Conservation (phyloP, 2,329 filamentous ascomycete genomes). For the Fusarium irregulare region DNA sequence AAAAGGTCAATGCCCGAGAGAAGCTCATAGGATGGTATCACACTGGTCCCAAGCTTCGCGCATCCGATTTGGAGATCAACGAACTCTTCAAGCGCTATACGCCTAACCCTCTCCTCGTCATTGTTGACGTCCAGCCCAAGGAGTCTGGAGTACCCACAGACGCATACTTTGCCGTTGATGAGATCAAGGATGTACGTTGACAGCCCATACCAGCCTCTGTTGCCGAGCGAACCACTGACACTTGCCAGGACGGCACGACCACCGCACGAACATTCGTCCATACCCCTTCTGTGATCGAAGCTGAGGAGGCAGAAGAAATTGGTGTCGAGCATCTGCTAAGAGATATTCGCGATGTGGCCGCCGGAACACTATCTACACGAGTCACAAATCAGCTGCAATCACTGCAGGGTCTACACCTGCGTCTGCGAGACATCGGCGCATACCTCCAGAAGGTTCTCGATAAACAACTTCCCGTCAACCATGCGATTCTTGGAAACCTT, state of each 20-base stretch:
- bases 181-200: slow-evolving; percentile 93
- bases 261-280: slow-evolving; percentile 98
- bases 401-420: slow-evolving; percentile 92
- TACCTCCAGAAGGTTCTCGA: slow-evolving; percentile 97
- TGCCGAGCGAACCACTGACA: slow-evolving; percentile 6
- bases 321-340: slow-evolving; percentile 97
- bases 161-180: slow-evolving; percentile 98
- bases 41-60: slow-evolving; percentile 94
- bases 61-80: slow-evolving; percentile 98
- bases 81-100: slow-evolving; percentile 99
- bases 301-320: slow-evolving; percentile 98
- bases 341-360: slow-evolving; percentile 97
- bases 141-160: slow-evolving; percentile 98
- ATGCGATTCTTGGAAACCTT: slow-evolving; percentile 96
- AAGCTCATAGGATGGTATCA: slow-evolving; percentile 99
- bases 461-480: slow-evolving; percentile 92
- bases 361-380: slow-evolving; percentile 94
- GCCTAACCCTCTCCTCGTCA: slow-evolving; percentile 93
- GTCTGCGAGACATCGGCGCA: slow-evolving; percentile 92
- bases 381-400: slow-evolving; percentile 98
- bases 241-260: slow-evolving; percentile 89
- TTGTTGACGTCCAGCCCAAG: slow-evolving; percentile 98
- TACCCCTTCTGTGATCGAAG: slow-evolving; percentile 97
- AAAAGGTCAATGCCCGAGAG: slow-evolving; percentile 98
- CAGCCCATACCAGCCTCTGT: neutral